Evolutionary conservation across 192 early-diverging fungal genomes (phyloP), one percentile per base, ranked within the genome.

Genomic region (Paraglomus occultum): DNA sequence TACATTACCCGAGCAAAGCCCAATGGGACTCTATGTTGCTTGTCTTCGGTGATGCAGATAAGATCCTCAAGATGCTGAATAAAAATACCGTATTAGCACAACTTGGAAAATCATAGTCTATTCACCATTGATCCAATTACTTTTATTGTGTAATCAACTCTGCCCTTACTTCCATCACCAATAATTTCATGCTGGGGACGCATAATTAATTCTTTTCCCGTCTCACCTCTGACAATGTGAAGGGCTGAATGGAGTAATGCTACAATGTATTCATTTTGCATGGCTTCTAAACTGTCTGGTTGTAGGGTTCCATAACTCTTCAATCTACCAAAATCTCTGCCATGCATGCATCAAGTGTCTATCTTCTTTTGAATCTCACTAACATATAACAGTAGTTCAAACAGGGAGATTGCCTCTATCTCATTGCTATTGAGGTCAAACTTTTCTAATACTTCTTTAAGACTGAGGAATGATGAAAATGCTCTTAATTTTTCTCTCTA

Each of bases 211-310:
- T 64, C 1, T 23, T 64, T 64, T 47, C 47, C 18, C 8, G 15
- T 48, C 4, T 46, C 20, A 5, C 47, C 47, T 17, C 45, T 1
- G 5, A 23, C 45, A 1, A 64, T 64, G 23, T 48, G 62, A 11
- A 64, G 62, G 0, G 62, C 18, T 1, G 62, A 4, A 46, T 64
- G 62, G 43, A 64, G 62, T 64, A 48, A 22, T 48, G 62, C n/a
- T 3, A 20, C 43, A 64, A 64, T 17, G 20, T 64, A 64, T 40
- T 64, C 62, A 49, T 64, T 64, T 17, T 0, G 45, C 62, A 64
- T 64, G 20, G 6, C 7, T 48, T 64, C 62, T 10, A 49, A 64
- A 23, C 62, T 64, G 8, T 20, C 31, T 60, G 17, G 15, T n/a
- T n/a, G 11, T 40, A 63, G 48, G 4, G 61, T 18, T 6, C 61